Evolutionary conservation across 2,329 filamentous ascomycete species (phyloP), one percentile per base, ranked within the genome.

Genomic region (Fusarium buxicola): DNA sequence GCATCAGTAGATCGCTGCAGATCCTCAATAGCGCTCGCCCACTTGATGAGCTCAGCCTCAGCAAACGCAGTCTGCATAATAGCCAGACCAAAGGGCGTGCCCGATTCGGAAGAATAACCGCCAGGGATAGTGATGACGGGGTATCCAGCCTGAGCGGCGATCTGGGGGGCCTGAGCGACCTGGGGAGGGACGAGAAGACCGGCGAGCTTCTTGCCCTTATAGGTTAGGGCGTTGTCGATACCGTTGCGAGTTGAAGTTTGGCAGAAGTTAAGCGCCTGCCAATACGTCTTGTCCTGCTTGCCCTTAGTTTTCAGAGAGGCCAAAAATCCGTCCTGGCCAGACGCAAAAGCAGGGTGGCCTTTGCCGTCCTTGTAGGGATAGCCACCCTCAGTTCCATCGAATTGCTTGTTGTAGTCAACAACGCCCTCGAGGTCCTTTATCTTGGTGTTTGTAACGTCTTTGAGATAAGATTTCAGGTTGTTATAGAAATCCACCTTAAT

Each of bases 141-240:
- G 70, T 92, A 93, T 0, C 90, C 89, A 6, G 90, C 91, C 75
- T 92, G 89, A 0, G 91, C 90, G 1, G 89, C 87, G 57, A 91
- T 84, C 74, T 91, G 86, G 60, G 86, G 86, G 5, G 85, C 84
- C 72, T 91, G 88, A 0, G 83, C 89, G 4, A 89, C 87, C 69
- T 90, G 86, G 0, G 89, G 81, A 6, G 90, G 90, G 0, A 91
- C 87, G 2, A 94, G 79, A 3, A 93, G 78, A 2, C 84, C 90
- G 53, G 86, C 82, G 1, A 92, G 77, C 16, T 75, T 77, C 43
- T 70, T 73, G 5, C 77, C 77, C 18, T 79, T 74, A 63, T 81
- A 73, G 7, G 69, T 74, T 7, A 93, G 79, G 3, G 89, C 90
- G 10, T 85, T 85, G 67, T 94, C 85, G 55, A 93, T 92, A 6